phyloP scores from a whole-genome alignment of 1,284 basidiomycete species.

The Moesziomyces sp. region DNA sequence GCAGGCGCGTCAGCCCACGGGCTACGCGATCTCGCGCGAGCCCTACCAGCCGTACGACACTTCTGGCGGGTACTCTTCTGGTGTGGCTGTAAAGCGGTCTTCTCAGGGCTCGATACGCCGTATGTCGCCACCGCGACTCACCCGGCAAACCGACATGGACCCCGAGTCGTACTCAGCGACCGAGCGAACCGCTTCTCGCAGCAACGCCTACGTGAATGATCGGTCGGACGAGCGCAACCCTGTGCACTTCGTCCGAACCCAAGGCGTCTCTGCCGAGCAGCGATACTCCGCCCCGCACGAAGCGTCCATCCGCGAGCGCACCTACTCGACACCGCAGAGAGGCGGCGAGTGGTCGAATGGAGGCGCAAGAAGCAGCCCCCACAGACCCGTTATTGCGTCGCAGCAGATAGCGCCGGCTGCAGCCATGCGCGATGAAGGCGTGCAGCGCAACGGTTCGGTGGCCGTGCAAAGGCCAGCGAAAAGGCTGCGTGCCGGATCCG shows the following conservation, averaged over 20 bases:
- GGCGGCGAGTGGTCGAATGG: no score
- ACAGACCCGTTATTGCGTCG: not conserved
- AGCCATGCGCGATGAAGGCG: not conserved
- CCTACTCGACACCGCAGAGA: no score
- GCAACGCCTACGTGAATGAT: not conserved
- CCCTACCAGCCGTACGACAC: not conserved
- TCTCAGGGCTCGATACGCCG: not conserved
- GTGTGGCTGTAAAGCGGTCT: not conserved
- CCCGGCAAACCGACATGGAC: no score
- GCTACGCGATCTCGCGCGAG: not conserved
- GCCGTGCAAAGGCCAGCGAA: conserved; percentile 8
- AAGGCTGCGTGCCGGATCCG: conserved; percentile 23
- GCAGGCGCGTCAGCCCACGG: not conserved
- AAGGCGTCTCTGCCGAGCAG: not conserved
- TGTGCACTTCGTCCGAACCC: not conserved
- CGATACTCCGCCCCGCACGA: no score
- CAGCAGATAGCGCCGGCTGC: not conserved
- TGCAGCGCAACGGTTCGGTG: not conserved
- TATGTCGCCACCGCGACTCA: not conserved
- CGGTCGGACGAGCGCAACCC: not conserved
- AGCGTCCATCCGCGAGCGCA: no score
- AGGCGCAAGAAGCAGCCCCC: no score
- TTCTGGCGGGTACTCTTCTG: not conserved
- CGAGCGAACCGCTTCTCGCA: not conserved
- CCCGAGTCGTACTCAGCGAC: no score